Percentiles rank a stretch among this genome's conserved stretches.
phyloP scores from a whole-genome alignment of 768 basidiomycete genomes.

The Rhodotorula toruloides region DNA sequence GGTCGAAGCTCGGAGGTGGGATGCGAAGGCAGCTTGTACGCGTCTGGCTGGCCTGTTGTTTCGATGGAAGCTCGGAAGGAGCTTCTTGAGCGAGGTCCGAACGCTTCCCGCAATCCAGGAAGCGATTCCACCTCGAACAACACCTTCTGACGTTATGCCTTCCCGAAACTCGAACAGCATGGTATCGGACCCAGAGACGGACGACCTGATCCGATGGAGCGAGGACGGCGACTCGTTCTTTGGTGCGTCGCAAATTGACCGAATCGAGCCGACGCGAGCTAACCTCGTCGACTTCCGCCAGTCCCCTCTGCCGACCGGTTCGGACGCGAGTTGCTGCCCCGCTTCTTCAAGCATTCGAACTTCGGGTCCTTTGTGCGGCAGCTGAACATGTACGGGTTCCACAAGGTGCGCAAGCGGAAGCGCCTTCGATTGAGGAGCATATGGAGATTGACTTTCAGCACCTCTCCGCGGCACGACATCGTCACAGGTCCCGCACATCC shows the following conservation, averaged over 20 bases:
- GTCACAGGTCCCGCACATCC: constrained; percentile 68
- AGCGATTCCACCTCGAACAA: too few species aligned
- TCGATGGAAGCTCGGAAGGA: too few species aligned
- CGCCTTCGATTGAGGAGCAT: neutral
- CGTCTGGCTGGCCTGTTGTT: too few species aligned
- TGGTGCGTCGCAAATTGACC: constrained; percentile 58
- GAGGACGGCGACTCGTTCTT: constrained; percentile 87
- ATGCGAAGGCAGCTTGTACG: too few species aligned
- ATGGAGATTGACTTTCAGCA: neutral
- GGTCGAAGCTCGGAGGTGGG: too few species aligned
- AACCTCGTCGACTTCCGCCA: constrained; percentile 4
- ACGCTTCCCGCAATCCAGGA: too few species aligned
- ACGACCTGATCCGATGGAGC: constrained; percentile 84
- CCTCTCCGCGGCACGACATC: neutral
- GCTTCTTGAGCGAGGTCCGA: too few species aligned
- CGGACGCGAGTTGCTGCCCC: constrained; percentile 77
- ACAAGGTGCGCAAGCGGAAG: constrained; percentile 55
- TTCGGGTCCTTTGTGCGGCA: constrained; percentile 88
- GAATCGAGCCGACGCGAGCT: neutral
- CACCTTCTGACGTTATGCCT: neutral
- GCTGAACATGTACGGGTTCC: constrained; percentile 93
- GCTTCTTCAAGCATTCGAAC: constrained; percentile 97
- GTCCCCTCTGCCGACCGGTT: constrained; percentile 89
- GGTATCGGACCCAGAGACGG: constrained; percentile 78
- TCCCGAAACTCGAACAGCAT: constrained; percentile 56